Evolutionary conservation across 495 filamentous ascomycete species (phyloP), one percentile per base, ranked within the genome.

Genomic region (Aspergillus nanangensis): DNA sequence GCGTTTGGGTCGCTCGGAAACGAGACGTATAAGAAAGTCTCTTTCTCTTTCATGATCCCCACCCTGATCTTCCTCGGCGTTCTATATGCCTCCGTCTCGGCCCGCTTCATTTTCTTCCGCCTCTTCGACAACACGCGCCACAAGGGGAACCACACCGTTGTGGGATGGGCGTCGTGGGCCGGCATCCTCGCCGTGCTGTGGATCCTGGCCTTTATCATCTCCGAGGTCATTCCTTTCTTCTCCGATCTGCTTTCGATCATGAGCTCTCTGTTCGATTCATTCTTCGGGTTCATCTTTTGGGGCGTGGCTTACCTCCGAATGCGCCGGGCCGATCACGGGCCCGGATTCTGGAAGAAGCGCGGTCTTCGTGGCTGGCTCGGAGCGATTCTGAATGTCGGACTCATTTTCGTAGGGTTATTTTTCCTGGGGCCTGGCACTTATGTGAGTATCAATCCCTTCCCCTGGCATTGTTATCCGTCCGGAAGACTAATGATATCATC

Each of bases 231-330:
- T 53, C 89, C 89, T 0, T 94, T 95, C 78, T 95, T 95, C 70
- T 83, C 83, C 20, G 86, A 87, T 41, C 72, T 95, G 27, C 72
- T 92, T 8, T 84, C 83, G 7, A 77, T 95, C 41, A 90, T 94
- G 87, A 91, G 87, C 51, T 87, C 87, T 14, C 77, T 95, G 11
- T 95, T 95, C 55, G 89, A 95, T 63, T 89, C 85, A 19, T 94
- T 93, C 70, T 95, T 95, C 49, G 89, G 89, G 14, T 95, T 92
- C 68, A 92, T 94, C 56, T 95, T 93, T 75, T 95, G 89, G 89
- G 89, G 88, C 22, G 78, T 87, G 4, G 89, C 89, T 1, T 95
- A 93, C 59, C 74, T 93, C 50, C 80, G 87, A 23, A 90, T 95
- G 89, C 74, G 88, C 13, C 61, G 66, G 33, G 83, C 75, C 0